Evolutionary conservation across 768 basidiomycete species (phyloP).

Genomic region (Tricholoma bakamatsutake): DNA sequence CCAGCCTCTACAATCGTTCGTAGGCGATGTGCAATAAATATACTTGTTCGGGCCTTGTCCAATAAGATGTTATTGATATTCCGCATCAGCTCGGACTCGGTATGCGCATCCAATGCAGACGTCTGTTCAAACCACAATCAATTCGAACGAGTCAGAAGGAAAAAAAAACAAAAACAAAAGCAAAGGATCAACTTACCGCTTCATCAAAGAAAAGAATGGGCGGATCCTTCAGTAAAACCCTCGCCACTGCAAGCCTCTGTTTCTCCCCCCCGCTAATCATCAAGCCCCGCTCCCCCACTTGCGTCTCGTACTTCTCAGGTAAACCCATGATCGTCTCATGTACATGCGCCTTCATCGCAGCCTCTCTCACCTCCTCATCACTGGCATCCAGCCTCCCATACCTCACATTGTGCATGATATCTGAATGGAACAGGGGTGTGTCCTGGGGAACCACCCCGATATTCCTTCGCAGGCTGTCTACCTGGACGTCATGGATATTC

Average conservation of each 20-base stretch:
- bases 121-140: constrained; percentile 47
- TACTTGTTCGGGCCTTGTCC: constrained; percentile 79
- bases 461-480: constrained; percentile 62
- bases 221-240: constrained; percentile 90
- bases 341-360: constrained; percentile 82
- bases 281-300: constrained; percentile 92
- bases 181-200: constrained; percentile 59
- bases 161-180: no score
- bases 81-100: constrained; percentile 91
- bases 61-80: constrained; percentile 81
- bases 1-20: constrained; percentile 90
- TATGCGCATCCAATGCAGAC: constrained; percentile 91
- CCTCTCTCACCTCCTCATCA: constrained; percentile 85
- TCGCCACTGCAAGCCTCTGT: constrained; percentile 90
- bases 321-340: constrained; percentile 73
- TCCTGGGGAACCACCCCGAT: constrained; percentile 98
- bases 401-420: constrained; percentile 92
- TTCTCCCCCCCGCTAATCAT: constrained; percentile 99
- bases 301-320: constrained; percentile 83
- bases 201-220: constrained; percentile 98
- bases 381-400: constrained; percentile 86
- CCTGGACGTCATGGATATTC: constrained; percentile 66
- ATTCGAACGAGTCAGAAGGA: not conserved
- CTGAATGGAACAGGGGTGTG: constrained; percentile 94
- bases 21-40: constrained; percentile 94